Conservation (phyloP, 768 basidiomycete species). For the Leccinum longicurvipes region DNA sequence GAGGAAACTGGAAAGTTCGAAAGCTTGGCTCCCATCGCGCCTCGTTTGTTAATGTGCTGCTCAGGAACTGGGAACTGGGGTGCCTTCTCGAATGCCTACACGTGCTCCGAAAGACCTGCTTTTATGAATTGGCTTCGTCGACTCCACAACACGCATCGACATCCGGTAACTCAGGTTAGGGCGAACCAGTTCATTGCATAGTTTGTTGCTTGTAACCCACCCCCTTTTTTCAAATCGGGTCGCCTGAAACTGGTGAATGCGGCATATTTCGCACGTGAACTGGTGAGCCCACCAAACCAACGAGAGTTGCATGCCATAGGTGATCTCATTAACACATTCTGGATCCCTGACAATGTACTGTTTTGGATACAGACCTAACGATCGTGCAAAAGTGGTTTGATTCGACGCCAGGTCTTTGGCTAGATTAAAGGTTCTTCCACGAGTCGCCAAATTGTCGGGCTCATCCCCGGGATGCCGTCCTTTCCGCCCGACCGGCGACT, state of each 20-base stretch:
- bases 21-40: conserved; percentile 10
- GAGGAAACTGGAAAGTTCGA: conserved; percentile 13
- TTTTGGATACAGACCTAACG: neutral
- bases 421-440: neutral
- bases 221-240: conserved; percentile 3
- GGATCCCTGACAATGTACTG: neutral
- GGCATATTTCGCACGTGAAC: neutral
- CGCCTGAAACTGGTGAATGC: neutral
- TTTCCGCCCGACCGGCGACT: neutral
- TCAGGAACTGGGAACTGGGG: conserved; percentile 34
- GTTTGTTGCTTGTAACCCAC: neutral
- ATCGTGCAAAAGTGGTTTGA: conserved; percentile 4
- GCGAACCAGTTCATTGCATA: conserved; percentile 3
- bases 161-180: conserved; percentile 2
- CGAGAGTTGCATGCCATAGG: neutral
- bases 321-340: neutral
- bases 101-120: conserved; percentile 2
- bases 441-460: neutral
- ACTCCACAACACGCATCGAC: neutral
- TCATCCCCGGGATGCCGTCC: neutral
- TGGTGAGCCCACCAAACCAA: conserved; percentile 7
- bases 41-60: conserved; percentile 11
- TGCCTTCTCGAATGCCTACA: conserved; percentile 14
- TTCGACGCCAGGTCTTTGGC: no score
- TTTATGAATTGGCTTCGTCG: conserved; percentile 5